Base-by-base conservation (phyloP, 2,329 filamentous ascomycete genomes). In the Fusarium sp. region DNA sequence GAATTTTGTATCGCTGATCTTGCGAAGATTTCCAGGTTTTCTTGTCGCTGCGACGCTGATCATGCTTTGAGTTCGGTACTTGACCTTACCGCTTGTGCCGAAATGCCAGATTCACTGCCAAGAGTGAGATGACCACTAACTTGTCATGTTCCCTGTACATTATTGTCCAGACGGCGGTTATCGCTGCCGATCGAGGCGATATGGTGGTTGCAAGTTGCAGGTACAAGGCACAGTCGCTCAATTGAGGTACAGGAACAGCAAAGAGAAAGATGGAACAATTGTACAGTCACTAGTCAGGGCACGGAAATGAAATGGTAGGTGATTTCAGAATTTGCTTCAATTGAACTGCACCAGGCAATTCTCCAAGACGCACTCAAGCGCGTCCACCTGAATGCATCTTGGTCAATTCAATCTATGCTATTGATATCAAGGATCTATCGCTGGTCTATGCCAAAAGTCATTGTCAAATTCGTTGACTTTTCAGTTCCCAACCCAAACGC, bases 351-450 rank as follows among this genome's bases (percentile, higher is more conserved):
- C 63, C 63, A 52, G 63, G 64, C 63, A 67, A 67, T 66, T 66
- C 63, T 29, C 35, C 52, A 63, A 63, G 35, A 47, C 14, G 21
- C 50, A 36, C 42, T 27, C 9, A 43, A 31, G 31, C 41, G 41
- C 29, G n/a, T 59, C 51, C 56, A 41, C 14, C 42, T 31, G 7
- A 8, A 31, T 43, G 40, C 11, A 9, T 5, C 58, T 39, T 46
- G 27, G 42, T 29, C 49, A 41, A 11, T 51, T 49, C 55, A 69
- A 62, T 69, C 66, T 66, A 68, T 69, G 59, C 66, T 69, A 52
- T 55, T 68, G 60, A 66, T 68, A 68, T 68, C 66, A 69, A 68
- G 55, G 55, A 69, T 68, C 65, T 68, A 68, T 69, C 66, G 66
- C 66, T 68, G 47, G 50, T 68, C 60, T 68, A 68, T 69, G 47